Evolutionary conservation across 2,329 filamentous ascomycete species (phyloP), one percentile per base, ranked within the genome.

Genomic region (Colletotrichum kahawae): DNA sequence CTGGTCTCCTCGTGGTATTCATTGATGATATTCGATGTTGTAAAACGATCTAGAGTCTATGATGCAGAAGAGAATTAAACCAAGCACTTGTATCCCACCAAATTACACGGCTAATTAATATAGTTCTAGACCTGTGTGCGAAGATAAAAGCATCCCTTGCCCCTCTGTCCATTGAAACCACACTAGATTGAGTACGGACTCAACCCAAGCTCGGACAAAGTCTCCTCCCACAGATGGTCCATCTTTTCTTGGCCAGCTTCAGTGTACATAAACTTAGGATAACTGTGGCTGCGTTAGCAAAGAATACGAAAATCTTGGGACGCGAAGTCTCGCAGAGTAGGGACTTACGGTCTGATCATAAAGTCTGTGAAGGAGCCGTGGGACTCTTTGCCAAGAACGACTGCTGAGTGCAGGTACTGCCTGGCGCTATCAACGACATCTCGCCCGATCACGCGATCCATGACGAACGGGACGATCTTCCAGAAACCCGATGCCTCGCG

Each of bases 341-440:
- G 18, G 7, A 80, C 80, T 79, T 74, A 81, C 79, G 80, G 74
- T 36, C 67, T 43, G 48, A 81, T 71, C 13, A 75, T 27, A 75
- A 71, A 79, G 13, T 80, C 78, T 2, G 71, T 75, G 36, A 74
- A 79, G 8, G 75, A 73, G 4, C 80, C 79, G 67, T 81, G 80
- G 21, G 74, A 78, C 27, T 79, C 79, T 66, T 74, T 70, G 4
- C 78, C 79, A 18, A 75, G 67, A 3, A 79, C 77, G 3, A 77
- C 48, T 12, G 67, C 71, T 18, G 79, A 69, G 64, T 81, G 69
- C 7, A 80, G 51, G 33, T 80, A 79, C 38, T 64, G 66, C 71
- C 77, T 77, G 18, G 76, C 75, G n/a, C 75, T 78, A 14, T 78
- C 64, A 29, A 51, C 36, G n/a, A 77, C 16, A 7, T 67, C 63